phyloP scores from a whole-genome alignment of 352 stramenopile genomes.

The Globisporangium echinulatum region DNA sequence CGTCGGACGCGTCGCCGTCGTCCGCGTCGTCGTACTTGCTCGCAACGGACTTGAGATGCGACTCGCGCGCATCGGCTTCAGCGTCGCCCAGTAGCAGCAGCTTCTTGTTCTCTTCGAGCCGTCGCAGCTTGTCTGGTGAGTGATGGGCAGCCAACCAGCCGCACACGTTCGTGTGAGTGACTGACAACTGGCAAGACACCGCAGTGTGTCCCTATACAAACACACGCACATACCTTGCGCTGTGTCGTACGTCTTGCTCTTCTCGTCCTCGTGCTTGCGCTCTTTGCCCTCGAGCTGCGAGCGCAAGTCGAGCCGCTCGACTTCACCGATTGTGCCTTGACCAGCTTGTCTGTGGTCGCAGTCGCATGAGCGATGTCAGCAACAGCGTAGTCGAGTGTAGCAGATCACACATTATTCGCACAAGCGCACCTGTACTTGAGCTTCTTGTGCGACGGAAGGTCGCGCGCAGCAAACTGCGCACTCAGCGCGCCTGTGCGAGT shows the following conservation, averaged over 20 bases:
- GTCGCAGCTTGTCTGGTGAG: slow-evolving; percentile 45
- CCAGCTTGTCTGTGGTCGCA: slow-evolving; percentile 49
- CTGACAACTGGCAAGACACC: slow-evolving; percentile 15
- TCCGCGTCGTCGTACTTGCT: slow-evolving; percentile 90
- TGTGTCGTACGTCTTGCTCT: slow-evolving; percentile 66
- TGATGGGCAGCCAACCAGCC: background rate
- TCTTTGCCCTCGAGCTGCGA: slow-evolving; percentile 73
- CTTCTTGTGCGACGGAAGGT: slow-evolving; percentile 74
- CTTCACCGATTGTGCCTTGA: slow-evolving; percentile 74
- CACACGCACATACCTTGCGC: slow-evolving; percentile 60
- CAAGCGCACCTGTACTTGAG: slow-evolving; percentile 72
- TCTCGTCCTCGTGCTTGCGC: slow-evolving; percentile 65
- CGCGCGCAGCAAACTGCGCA: slow-evolving; percentile 73
- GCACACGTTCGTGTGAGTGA: slow-evolving; percentile 1
- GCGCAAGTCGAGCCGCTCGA: slow-evolving; percentile 66
- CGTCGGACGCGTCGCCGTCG: slow-evolving; percentile 63
- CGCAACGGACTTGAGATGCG: slow-evolving; percentile 82
- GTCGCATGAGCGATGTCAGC: background rate
- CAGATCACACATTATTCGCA: background rate
- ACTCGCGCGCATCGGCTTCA: slow-evolving; percentile 68
- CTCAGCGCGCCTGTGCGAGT: slow-evolving; percentile 51
- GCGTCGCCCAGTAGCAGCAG: slow-evolving; percentile 70
- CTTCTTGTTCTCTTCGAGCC: slow-evolving; percentile 81
- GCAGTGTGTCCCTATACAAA: slow-evolving; percentile 4
- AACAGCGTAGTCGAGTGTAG: background rate